These are phyloP conservation scores for Cystobasidium sp. DNA, from an alignment of 1,284 basidiomycete genomes.

Conservation along the genomic window DNA sequence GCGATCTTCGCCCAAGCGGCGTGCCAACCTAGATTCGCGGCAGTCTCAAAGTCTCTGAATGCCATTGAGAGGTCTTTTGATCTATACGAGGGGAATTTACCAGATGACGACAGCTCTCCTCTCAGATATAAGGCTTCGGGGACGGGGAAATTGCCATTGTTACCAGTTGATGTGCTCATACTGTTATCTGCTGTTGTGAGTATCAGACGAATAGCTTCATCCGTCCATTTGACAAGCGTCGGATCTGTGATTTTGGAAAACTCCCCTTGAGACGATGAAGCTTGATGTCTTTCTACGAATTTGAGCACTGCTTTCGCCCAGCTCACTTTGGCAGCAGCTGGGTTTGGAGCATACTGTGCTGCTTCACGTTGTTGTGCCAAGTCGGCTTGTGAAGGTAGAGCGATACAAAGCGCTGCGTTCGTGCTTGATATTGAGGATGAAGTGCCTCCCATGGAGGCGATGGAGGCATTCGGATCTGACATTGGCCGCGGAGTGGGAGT, in stretches of 20 bases:
- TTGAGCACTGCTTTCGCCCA: constrained; percentile 81
- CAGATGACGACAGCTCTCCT: constrained; percentile 71
- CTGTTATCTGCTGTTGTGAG: constrained; percentile 59
- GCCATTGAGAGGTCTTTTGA: constrained; percentile 73
- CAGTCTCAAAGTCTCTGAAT: constrained; percentile 83
- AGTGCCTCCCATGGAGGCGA: constrained; percentile 1
- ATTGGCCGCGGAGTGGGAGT: background rate
- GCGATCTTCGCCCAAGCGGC: constrained; percentile 87
- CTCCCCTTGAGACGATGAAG: constrained; percentile 57
- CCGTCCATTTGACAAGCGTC: constrained; percentile 66
- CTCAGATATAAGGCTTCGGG: constrained; percentile 76
- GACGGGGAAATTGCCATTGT: constrained; percentile 56
- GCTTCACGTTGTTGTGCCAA: constrained; percentile 59
- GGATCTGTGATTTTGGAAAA: constrained; percentile 68
- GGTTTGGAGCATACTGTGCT: constrained; percentile 63
- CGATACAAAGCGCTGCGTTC: constrained; percentile 26
- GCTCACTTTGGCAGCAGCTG: constrained; percentile 60
- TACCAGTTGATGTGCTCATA: constrained; percentile 34
- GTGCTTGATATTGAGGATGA: constrained; percentile 14
- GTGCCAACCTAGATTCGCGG: constrained; percentile 72
- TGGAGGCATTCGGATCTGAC: constrained; percentile 20
- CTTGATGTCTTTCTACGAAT: constrained; percentile 69
- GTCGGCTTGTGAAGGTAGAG: constrained; percentile 35
- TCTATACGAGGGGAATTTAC: constrained; percentile 60
- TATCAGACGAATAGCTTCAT: constrained; percentile 69